A percentile compares a stretch with the other conserved stretches of the same genome.
Conservation (phyloP, 768 basidiomycete genomes). For the Mycena galericulata region DNA sequence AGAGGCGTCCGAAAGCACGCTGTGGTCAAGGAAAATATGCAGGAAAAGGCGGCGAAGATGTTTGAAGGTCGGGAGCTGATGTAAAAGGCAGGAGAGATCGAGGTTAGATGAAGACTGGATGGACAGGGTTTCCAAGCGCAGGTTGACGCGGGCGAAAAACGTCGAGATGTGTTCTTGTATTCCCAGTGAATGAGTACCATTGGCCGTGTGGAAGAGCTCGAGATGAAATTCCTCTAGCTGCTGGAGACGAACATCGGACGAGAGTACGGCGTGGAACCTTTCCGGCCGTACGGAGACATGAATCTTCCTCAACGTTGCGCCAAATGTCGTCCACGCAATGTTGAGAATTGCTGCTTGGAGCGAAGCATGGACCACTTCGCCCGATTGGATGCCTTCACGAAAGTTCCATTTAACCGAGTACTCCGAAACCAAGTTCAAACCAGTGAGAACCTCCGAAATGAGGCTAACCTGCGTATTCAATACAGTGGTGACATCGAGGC, state of each 20-base stretch:
- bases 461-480: slow-evolving; percentile 12
- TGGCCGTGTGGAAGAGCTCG: slow-evolving; percentile 5
- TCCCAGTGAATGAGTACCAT: not conserved
- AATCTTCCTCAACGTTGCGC: slow-evolving; percentile 17
- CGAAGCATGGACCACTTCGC: slow-evolving; percentile 15
- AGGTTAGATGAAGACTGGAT: slow-evolving; percentile 16
- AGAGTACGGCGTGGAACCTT: slow-evolving; percentile 18
- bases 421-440: slow-evolving; percentile 15
- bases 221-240: slow-evolving; percentile 19
- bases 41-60: slow-evolving; percentile 5
- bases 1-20: slow-evolving; percentile 8
- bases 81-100: slow-evolving; percentile 17
- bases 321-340: slow-evolving; percentile 19
- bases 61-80: slow-evolving; percentile 13
- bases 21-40: slow-evolving; percentile 7
- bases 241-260: slow-evolving; percentile 2
- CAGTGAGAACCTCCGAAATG: slow-evolving; percentile 12
- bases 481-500: not conserved
- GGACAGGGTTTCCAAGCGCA: slow-evolving; percentile 3
- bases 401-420: slow-evolving; percentile 25
- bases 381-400: slow-evolving; percentile 19
- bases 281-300: slow-evolving; percentile 6
- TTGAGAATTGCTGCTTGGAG: slow-evolving; percentile 22
- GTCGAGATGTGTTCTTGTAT: slow-evolving; percentile 6
- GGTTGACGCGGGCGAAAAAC: slow-evolving; percentile 23